Evolutionary conservation across 2,329 filamentous ascomycete species (phyloP), one percentile per base, ranked within the genome.

Genomic region (Xylaria sp.): DNA sequence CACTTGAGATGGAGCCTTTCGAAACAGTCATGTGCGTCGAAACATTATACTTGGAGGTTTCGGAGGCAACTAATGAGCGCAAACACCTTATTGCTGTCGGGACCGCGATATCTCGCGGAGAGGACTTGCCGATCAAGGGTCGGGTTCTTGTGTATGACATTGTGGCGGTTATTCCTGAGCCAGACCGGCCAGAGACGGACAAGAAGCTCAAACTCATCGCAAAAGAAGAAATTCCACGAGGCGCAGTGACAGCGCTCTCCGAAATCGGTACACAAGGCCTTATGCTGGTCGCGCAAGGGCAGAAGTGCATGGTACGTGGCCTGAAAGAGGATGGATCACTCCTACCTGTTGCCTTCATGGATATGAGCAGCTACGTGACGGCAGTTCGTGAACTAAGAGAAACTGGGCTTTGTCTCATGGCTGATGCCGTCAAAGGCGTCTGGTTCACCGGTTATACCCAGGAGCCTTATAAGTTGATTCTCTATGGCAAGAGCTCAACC

Each of bases 361-460:
- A 99, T 77, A 97, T 98, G 90, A 96, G 93, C 81, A 97, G 93
- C 80, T 96, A 97, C 76, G 93, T 97, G 13, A 93, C 90, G 2
- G 89, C 91, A n/a, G 87, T 93, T 63, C 96, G 94, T 77, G 93
- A 93, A 75, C 85, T 99, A 21, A 90, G 90, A 3, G 90, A 91
- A 1, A 97, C 93, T 0, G 94, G 95, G 0, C 85, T 99, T 78
- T 94, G 93, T 76, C 85, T 97, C 12, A 90, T 98, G 82, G 92
- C 93, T 0, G 96, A 99, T 81, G 93, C 92, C 0, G 90, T 96
- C 78, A 97, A 97, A 82, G 96, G 96, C 0, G 85, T 98, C 2
- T 98, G 96, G 94, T 97, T 99, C 74, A 92, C 93, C 0, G 96
- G 96, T 0, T 99, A 98, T 78, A 96, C 93, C 9, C 95, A 99